Evolutionary conservation across 2,329 filamentous ascomycete species (phyloP).

Genomic region (Ophiostoma sp.): DNA sequence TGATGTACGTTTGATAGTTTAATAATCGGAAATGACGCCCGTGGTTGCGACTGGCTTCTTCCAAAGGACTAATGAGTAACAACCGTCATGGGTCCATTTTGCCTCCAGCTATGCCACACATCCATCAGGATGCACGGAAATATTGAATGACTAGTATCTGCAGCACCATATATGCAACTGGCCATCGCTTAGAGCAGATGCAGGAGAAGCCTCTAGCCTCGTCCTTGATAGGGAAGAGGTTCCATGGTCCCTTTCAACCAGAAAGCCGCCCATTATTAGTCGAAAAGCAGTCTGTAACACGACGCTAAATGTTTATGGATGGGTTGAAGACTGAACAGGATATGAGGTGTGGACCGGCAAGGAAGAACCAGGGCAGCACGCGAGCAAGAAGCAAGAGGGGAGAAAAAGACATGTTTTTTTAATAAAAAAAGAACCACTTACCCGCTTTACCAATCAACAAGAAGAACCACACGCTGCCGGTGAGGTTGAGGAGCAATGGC

Average conservation of each 20-base stretch:
- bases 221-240: neutral
- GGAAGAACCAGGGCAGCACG: neutral
- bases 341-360: neutral
- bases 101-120: constrained; percentile 2
- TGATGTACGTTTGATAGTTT: neutral
- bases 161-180: neutral
- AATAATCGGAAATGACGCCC: neutral
- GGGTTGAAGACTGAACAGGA: neutral
- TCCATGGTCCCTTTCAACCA: neutral
- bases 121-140: neutral
- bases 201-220: neutral
- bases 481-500: constrained; percentile 80
- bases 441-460: constrained; percentile 86
- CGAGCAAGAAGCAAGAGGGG: neutral
- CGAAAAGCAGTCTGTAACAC: neutral
- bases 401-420: neutral
- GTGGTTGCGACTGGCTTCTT: neutral
- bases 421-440: constrained; percentile 42
- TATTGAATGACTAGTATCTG: neutral
- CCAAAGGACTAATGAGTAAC: neutral
- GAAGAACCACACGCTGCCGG: constrained; percentile 95
- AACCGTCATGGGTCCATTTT: neutral
- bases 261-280: neutral
- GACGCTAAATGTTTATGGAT: constrained; percentile 1
- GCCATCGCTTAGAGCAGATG: neutral